A percentile compares a stretch with the other conserved stretches of the same genome.
Evolutionary conservation across 257 asterid species (phyloP).

Genomic region (Anisodus acutangulus): DNA sequence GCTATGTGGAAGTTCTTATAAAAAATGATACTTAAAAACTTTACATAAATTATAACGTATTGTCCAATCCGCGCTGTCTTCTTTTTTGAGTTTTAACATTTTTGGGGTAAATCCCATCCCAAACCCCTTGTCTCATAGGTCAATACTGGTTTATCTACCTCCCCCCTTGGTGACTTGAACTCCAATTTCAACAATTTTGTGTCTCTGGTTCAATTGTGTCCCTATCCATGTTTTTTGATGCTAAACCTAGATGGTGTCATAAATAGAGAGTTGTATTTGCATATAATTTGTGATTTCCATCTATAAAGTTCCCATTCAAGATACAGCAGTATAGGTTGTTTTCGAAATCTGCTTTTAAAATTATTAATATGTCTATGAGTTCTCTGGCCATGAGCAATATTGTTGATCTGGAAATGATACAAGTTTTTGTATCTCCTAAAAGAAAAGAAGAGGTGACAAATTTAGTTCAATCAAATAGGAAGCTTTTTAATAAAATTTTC

Average conservation of each 20-base stretch:
- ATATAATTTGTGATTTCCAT: not conserved
- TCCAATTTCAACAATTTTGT: slow-evolving; percentile 23
- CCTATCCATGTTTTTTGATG: slow-evolving; percentile 2
- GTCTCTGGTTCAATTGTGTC: not conserved
- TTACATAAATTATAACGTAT: not conserved
- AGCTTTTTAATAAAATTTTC: not conserved
- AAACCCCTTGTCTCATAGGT: not conserved
- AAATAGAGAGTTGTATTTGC: slow-evolving; percentile 14
- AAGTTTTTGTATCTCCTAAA: slow-evolving; percentile 7
- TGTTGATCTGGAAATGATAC: not conserved
- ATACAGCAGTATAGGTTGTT: not conserved
- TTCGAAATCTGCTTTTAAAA: not conserved
- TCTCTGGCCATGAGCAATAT: not conserved
- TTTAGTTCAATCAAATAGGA: not conserved
- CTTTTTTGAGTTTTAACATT: not conserved
- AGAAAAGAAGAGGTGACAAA: not conserved
- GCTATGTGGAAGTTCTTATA: not conserved
- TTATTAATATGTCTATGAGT: slow-evolving; percentile 12
- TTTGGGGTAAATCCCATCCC: not conserved
- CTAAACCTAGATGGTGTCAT: not conserved
- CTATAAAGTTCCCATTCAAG: not conserved
- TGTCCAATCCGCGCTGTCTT: not conserved
- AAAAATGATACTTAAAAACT: not conserved
- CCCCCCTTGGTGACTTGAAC: not conserved
- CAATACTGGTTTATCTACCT: not conserved